Evolutionary conservation across 176 grass and related monocot genomes (phyloP).

Genomic region (Cymbopogon citratus): DNA sequence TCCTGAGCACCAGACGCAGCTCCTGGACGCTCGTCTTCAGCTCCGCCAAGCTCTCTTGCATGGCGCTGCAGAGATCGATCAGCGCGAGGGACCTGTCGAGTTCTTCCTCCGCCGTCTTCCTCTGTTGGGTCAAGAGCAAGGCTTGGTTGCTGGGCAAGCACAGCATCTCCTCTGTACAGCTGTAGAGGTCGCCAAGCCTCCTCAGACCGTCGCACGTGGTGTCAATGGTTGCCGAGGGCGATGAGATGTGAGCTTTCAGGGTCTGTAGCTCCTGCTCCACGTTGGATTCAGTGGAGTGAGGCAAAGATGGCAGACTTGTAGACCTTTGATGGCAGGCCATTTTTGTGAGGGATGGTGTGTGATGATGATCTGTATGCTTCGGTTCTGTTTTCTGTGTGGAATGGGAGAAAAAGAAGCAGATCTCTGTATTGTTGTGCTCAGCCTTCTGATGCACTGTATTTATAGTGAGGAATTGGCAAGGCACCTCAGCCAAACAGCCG

Average conservation of each 20-base stretch:
- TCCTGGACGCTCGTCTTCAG: slow-evolving; percentile 28
- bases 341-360: not conserved
- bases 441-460: not conserved
- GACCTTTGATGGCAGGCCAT: slow-evolving; percentile 52
- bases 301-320: slow-evolving; percentile 32
- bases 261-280: slow-evolving; percentile 35
- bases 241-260: slow-evolving; percentile 9
- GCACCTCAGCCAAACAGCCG: not conserved
- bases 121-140: not conserved
- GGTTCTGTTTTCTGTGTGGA: not conserved
- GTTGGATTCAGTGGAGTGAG: slow-evolving; percentile 6
- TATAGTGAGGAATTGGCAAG: slow-evolving; percentile 18
- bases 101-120: slow-evolving; percentile 31
- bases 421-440: not conserved
- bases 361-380: not conserved
- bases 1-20: slow-evolving; percentile 28
- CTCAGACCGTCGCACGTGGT: not conserved
- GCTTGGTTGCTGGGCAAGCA: slow-evolving; percentile 40
- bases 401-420: not conserved
- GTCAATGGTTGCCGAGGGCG: not conserved
- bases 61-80: slow-evolving; percentile 33
- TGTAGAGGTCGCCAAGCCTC: slow-evolving; percentile 28
- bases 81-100: slow-evolving; percentile 34
- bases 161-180: slow-evolving; percentile 26
- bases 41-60: slow-evolving; percentile 19